Base-by-base conservation (phyloP, 164 flowering plant genomes). In the Stephania yunnanensis region DNA sequence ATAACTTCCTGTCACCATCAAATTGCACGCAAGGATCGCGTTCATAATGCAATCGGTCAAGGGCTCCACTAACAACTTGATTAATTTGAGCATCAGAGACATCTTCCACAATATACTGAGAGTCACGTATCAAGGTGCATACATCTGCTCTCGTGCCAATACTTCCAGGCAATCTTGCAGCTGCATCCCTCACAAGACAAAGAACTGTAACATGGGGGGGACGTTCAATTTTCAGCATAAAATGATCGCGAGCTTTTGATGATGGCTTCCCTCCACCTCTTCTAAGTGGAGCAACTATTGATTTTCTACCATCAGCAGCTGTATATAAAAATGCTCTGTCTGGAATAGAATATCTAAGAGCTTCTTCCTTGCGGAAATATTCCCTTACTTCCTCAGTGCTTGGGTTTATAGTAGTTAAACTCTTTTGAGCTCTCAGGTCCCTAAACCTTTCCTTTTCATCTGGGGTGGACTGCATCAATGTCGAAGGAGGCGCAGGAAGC, bases 121-220 rank as follows among this genome's bases (percentile, higher is more conserved):
- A 96, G 73, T 96, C 99, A 83, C 98, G 86, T 70, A 96, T 90
- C 80, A 96, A 79, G 22, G 96, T 94, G 82, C 98, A 94, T 36
- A 96, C 98, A 86, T 96, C 99, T 63, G 99, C 99, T 71, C 99
- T 85, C 19, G 99, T 96, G 58, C 98, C 99, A 78, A 94, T 96
- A 86, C 96, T 89, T 77, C 98, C 96, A 69, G 99, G 99, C 83
- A 96, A 82, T 76, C 99, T 87, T 20, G 99, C 88, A 72, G 99
- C 97, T 10, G 99, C 98, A 86, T 96, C 98, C 85, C 98, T 87
- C 45, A 96, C 99, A 72, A 94, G 93, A 82, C 98, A 92, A 13
- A 96, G 92, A 78, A 96, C 88, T 1, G 98, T 96, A 58, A 94
- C 97, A 86, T 94, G 98, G 0, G 98, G 96, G 20, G 99, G 99